phyloP scores from a whole-genome alignment of 2,329 filamentous ascomycete species.

The Pseudocercospora fuligena region DNA sequence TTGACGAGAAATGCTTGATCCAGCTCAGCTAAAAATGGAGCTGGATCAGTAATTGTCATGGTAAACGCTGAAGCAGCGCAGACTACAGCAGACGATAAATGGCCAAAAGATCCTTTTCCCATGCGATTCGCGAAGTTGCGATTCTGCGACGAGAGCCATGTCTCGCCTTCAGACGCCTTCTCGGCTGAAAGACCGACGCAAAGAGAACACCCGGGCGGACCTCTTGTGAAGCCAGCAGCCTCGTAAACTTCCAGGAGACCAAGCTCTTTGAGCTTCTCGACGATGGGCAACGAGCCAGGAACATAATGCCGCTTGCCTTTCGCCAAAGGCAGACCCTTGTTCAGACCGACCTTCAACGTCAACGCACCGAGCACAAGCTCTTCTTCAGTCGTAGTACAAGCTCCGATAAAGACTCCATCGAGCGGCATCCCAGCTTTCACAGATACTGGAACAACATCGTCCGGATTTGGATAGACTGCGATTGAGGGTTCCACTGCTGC shows the following conservation, averaged over 20 bases:
- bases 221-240: slow-evolving; percentile 10
- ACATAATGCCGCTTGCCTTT: slow-evolving; percentile 13
- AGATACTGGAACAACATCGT: slow-evolving; percentile 16
- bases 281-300: slow-evolving; percentile 18
- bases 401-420: slow-evolving; percentile 24
- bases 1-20: background rate
- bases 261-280: slow-evolving; percentile 13
- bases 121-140: slow-evolving; percentile 22
- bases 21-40: slow-evolving; percentile 1
- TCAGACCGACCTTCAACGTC: slow-evolving; percentile 12
- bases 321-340: background rate
- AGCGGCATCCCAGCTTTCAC: slow-evolving; percentile 11
- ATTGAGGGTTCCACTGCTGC: slow-evolving; percentile 12
- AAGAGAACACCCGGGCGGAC: slow-evolving; percentile 11
- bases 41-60: slow-evolving; percentile 20
- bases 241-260: slow-evolving; percentile 14
- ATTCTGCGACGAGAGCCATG: slow-evolving; percentile 19
- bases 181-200: slow-evolving; percentile 20
- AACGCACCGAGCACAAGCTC: slow-evolving; percentile 21
- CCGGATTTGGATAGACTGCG: slow-evolving; percentile 17
- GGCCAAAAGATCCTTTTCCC: slow-evolving; percentile 17
- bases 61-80: slow-evolving; percentile 16
- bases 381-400: slow-evolving; percentile 23
- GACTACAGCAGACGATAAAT: slow-evolving; percentile 18
- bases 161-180: slow-evolving; percentile 9